phyloP scores from a whole-genome alignment of 805 yeast genomes.

The Lipomyces mesembrius region DNA sequence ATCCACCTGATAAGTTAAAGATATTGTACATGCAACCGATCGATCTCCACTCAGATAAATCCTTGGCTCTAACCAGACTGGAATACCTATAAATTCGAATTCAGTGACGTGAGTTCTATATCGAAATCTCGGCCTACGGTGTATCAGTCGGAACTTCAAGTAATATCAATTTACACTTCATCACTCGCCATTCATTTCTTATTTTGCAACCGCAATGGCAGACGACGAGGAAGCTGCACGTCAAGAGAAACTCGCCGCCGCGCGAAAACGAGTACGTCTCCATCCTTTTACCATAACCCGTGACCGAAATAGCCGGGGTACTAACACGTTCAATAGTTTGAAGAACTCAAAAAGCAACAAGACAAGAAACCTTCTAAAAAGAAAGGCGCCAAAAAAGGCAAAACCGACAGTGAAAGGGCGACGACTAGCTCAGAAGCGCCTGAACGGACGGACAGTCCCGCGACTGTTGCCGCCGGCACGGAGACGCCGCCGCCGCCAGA shows the following conservation, averaged over 20 bases:
- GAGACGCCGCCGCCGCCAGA: conserved; percentile 42
- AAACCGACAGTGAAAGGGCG: conserved; percentile 7
- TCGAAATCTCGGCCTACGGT: too few species aligned
- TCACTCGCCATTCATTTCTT: too few species aligned
- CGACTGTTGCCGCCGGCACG: conserved; percentile 16
- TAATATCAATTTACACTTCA: too few species aligned
- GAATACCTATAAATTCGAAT: neutral
- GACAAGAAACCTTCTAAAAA: conserved; percentile 52
- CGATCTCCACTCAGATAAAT: neutral
- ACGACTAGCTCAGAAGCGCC: conserved; percentile 10
- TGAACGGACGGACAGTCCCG: conserved; percentile 25
- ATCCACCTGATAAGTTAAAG: too few species aligned
- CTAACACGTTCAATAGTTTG: conserved; percentile 49
- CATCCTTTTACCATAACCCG: too few species aligned
- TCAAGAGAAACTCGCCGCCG: conserved; percentile 71
- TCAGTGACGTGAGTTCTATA: too few species aligned
- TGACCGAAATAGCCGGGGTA: too few species aligned
- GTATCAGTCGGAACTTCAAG: too few species aligned
- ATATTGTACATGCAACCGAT: neutral
- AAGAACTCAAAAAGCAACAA: conserved; percentile 64
- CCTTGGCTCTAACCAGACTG: neutral
- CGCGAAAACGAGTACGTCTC: conserved; percentile 61
- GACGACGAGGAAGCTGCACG: conserved; percentile 47
- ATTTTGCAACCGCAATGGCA: conserved; percentile 13
- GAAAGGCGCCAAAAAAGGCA: conserved; percentile 26